phyloP scores from a whole-genome alignment of 2,329 filamentous ascomycete species.

The Incumbomyces lentus region DNA sequence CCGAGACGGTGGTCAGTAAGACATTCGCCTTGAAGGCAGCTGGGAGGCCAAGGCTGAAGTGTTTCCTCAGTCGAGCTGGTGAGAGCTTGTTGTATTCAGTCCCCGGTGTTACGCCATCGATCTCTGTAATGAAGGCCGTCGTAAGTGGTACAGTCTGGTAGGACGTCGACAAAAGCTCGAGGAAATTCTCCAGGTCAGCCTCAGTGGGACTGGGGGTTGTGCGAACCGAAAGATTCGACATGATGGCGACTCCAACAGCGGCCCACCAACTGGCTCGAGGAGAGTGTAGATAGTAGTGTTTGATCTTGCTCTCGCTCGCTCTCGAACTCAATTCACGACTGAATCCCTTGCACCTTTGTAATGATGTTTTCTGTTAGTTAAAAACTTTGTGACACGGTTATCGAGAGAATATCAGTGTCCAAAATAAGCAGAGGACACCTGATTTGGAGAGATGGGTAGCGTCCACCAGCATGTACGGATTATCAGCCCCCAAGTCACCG shows the following conservation, averaged over 20 bases:
- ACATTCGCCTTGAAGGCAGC: slow-evolving; percentile 18
- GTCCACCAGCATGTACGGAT: too few relatives aligned
- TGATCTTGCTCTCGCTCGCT: too few relatives aligned
- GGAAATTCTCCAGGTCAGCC: slow-evolving; percentile 15
- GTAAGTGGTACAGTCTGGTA: slow-evolving; percentile 18
- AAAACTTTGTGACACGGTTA: too few relatives aligned
- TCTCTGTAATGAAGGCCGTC: slow-evolving; percentile 21
- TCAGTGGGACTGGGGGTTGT: slow-evolving; percentile 2
- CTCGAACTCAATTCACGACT: too few relatives aligned
- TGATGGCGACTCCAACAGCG: background rate
- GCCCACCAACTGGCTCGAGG: too few relatives aligned
- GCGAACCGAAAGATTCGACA: background rate
- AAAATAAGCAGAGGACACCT: too few relatives aligned
- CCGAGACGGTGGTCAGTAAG: slow-evolving; percentile 9
- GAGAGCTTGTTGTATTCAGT: slow-evolving; percentile 13
- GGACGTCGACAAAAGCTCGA: slow-evolving; percentile 16
- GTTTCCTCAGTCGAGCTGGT: slow-evolving; percentile 15
- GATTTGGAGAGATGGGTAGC: too few relatives aligned
- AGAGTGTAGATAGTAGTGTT: too few relatives aligned
- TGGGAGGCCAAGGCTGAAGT: slow-evolving; percentile 20
- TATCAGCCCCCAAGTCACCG: too few relatives aligned
- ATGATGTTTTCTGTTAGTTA: too few relatives aligned
- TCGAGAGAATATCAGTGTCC: too few relatives aligned
- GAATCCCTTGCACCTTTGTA: too few relatives aligned
- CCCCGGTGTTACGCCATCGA: slow-evolving; percentile 11